Evolutionary conservation across 2,329 filamentous ascomycete genomes (phyloP), one percentile per base, ranked within the genome.

Genomic region (Fusarium nodosum): DNA sequence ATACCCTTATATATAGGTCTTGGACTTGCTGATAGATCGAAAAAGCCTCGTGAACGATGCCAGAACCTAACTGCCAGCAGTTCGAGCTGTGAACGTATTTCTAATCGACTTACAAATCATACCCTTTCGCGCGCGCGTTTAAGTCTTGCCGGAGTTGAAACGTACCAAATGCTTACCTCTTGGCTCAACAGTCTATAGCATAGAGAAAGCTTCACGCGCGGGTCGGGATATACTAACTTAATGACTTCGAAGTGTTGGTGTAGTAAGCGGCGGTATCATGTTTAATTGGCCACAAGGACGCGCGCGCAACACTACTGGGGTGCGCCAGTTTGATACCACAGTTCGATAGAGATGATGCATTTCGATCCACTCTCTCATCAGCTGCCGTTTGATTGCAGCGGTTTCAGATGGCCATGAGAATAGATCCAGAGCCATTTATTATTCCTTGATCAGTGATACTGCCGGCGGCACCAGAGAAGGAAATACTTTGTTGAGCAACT

Each of bases 171-270:
- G 5, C 8, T 5, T 9, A 22, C 7, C 4, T 8, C 3, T 48
- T 33, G 7, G 10, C 7, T 45, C 12, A 7, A 22, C 31, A n/a
- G 10, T 12, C 28, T n/a, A 7, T 26, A 11, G 16, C 6, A 24
- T 12, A 1, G 1, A 15, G 8, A 24, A n/a, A 16, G 10, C 7
- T 7, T 46, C 53, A 48, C 53, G 53, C 53, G 53, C 53, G 53
- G 52, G 11, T 48, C 52, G 52, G 52, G 7, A 34, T 30, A 15
- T 38, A 7, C 41, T 56, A n/a, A 30, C 53, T 38, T 30, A 16
- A 13, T 10, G 7, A 8, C 6, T 3, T 12, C 24, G 10, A 2
- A 22, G 5, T 22, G 22, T 9, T 28, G 24, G 42, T 8, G 8
- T 13, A 24, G 33, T 56, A 56, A 48, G 53, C 53, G 13, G 53